phyloP scores from a whole-genome alignment of 2,329 filamentous ascomycete species.

The Fusarium cicatricum region DNA sequence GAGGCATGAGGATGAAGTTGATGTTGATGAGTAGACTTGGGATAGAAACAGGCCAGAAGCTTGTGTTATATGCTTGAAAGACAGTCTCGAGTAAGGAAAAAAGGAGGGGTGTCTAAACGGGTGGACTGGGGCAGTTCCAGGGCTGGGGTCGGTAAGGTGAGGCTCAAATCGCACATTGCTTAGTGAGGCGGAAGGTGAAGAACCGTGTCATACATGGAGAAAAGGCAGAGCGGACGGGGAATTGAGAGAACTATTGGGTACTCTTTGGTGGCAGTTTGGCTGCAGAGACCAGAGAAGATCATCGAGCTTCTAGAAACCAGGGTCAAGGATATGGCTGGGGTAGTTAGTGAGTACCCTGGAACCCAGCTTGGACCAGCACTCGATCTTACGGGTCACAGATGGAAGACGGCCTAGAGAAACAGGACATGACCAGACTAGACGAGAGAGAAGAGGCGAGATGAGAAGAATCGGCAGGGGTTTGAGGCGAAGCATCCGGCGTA shows the following conservation, averaged over 20 bases:
- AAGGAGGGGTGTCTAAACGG: constrained; percentile 5
- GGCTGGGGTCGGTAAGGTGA: constrained; percentile 29
- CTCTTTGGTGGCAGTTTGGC: constrained; percentile 15
- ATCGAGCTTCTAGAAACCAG: constrained; percentile 39
- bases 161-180: constrained; percentile 43
- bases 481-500: constrained; percentile 36
- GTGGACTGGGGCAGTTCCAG: constrained; percentile 13
- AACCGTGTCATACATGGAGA: constrained; percentile 30
- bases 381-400: constrained; percentile 22
- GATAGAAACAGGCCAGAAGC: constrained; percentile 3
- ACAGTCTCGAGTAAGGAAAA: background rate
- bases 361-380: constrained; percentile 24
- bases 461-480: constrained; percentile 10
- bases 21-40: background rate
- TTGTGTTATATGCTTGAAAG: constrained; percentile 27
- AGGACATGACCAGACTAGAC: constrained; percentile 16
- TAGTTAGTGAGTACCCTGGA: constrained; percentile 27
- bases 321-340: constrained; percentile 26
- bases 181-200: constrained; percentile 41
- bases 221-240: constrained; percentile 34
- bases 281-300: constrained; percentile 26
- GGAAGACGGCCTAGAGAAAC: constrained; percentile 18
- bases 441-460: background rate
- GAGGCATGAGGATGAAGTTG: constrained; percentile 21
- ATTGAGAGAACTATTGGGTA: constrained; percentile 21